Conservation (phyloP, 129 eudicot species). For the Logfia minima region DNA sequence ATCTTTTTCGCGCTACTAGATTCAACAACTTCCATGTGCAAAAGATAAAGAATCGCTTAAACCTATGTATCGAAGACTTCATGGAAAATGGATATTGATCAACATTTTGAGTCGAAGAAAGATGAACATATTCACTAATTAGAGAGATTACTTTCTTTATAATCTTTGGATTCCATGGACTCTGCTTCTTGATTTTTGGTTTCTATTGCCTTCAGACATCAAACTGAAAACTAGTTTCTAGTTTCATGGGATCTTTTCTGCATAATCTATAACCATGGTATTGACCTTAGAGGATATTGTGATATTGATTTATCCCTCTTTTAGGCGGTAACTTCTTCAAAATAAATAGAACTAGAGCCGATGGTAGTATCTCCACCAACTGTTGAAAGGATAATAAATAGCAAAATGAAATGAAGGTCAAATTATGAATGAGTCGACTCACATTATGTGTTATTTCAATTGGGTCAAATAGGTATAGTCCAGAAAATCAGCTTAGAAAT, state of each 20-base stretch:
- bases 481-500: not conserved
- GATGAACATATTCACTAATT: not conserved
- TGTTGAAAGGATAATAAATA: conserved; percentile 19
- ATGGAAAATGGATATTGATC: not conserved
- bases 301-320: conserved; percentile 84
- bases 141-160: not conserved
- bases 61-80: not conserved
- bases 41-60: not conserved
- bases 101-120: not conserved
- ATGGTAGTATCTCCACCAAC: conserved; percentile 92
- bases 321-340: conserved; percentile 92
- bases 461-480: not conserved
- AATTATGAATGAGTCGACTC: not conserved
- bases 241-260: conserved; percentile 9
- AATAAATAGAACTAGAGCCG: conserved; percentile 75
- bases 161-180: conserved; percentile 20
- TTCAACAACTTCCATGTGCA: not conserved
- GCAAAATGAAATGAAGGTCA: not conserved
- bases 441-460: not conserved
- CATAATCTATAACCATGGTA: not conserved
- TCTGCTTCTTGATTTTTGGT: conserved; percentile 17
- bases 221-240: not conserved
- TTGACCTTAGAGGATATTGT: conserved; percentile 54
- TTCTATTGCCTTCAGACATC: not conserved
- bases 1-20: not conserved